Percentiles rank a stretch among this genome's conserved stretches.
phyloP scores from a whole-genome alignment of 768 basidiomycete species.

The Suillus fuscotomentosus region DNA sequence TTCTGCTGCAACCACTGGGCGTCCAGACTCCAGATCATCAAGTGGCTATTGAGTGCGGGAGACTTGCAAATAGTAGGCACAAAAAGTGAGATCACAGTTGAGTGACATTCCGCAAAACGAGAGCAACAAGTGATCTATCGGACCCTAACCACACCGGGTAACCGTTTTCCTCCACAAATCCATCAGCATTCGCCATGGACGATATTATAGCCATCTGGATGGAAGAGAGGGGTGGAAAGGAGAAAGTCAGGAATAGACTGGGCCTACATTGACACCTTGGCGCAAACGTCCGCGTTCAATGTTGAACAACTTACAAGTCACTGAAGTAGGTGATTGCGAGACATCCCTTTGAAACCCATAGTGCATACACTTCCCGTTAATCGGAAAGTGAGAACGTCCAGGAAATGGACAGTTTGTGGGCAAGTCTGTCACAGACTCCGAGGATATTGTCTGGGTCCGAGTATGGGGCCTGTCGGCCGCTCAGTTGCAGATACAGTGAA shows the following conservation, averaged over 20 bases:
- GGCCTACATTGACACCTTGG: not conserved
- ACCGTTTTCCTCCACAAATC: not conserved
- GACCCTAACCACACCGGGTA: not conserved
- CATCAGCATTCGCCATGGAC: constrained; percentile 37
- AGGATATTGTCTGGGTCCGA: too few relatives aligned
- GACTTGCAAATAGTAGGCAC: not conserved
- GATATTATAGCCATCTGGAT: constrained; percentile 64
- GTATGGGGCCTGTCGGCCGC: too few relatives aligned
- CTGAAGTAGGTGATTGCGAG: not conserved
- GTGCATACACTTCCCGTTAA: not conserved
- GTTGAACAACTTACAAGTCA: not conserved
- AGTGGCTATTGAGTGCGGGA: not conserved
- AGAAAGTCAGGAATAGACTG: not conserved
- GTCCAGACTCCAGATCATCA: not conserved
- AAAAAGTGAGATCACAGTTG: not conserved
- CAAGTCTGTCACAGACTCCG: too few relatives aligned
- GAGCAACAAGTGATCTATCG: not conserved
- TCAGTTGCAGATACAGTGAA: too few relatives aligned
- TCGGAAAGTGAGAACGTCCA: not conserved
- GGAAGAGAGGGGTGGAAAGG: constrained; percentile 33
- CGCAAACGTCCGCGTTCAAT: not conserved
- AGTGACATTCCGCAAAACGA: not conserved
- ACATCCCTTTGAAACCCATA: not conserved
- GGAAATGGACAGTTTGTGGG: too few relatives aligned
- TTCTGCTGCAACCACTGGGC: not conserved